These are phyloP conservation scores for Puya raimondii DNA, from an alignment of 176 grass and related monocot species.

Conservation along the genomic window DNA sequence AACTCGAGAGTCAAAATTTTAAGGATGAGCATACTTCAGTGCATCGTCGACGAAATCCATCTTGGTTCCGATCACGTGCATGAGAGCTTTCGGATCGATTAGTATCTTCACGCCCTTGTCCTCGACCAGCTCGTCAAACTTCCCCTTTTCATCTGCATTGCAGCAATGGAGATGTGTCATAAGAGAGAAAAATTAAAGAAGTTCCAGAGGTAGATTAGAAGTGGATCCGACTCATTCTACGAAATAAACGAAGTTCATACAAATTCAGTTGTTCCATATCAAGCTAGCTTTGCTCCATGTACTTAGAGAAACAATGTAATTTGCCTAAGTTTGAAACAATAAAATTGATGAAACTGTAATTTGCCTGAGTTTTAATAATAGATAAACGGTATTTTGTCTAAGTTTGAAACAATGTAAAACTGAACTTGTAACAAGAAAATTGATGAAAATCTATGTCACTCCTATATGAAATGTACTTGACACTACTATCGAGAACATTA, in stretches of 20 bases:
- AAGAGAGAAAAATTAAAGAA: background rate
- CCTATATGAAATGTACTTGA: background rate
- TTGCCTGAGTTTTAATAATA: background rate
- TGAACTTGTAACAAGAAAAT: background rate
- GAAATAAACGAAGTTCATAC: background rate
- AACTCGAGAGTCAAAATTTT: background rate
- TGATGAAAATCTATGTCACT: background rate
- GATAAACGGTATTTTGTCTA: background rate
- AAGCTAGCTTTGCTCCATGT: no score
- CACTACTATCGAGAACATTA: background rate
- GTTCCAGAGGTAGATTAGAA: background rate
- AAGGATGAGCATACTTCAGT: slow-evolving; percentile 38
- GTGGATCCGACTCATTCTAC: background rate
- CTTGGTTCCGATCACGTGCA: slow-evolving; percentile 93
- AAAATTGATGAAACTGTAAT: background rate
- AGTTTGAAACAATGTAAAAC: background rate
- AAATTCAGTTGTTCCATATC: no score
- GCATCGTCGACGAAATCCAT: slow-evolving; percentile 79
- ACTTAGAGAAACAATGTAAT: no score
- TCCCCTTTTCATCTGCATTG: slow-evolving; percentile 73
- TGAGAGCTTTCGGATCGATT: slow-evolving; percentile 81
- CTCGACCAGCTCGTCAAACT: slow-evolving; percentile 75
- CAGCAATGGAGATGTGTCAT: background rate
- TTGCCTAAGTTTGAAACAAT: background rate
- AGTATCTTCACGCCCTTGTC: slow-evolving; percentile 90